Conservation (phyloP, 225 moss, liverwort and hornwort genomes). For the Neckera pumila region DNA sequence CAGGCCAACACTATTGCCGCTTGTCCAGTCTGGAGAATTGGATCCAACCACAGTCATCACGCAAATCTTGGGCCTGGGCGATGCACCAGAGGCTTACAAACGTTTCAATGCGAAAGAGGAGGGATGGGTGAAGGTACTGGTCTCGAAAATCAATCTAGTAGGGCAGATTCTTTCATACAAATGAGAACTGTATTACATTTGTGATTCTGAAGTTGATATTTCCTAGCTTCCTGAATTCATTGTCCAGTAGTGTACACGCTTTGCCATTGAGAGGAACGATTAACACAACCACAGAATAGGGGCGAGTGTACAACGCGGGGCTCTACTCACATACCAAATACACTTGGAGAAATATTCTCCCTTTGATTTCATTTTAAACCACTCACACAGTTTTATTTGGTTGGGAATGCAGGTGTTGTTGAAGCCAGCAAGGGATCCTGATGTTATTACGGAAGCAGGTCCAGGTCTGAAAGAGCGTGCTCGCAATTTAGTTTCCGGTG, state of each 20-base stretch:
- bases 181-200: neutral
- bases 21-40: slow-evolving; percentile 41
- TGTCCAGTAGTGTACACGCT: neutral
- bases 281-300: neutral
- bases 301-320: neutral
- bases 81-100: slow-evolving; percentile 51
- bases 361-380: neutral
- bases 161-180: neutral
- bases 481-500: slow-evolving; percentile 9
- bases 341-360: neutral
- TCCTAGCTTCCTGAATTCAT: neutral
- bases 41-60: slow-evolving; percentile 60
- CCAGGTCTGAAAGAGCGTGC: slow-evolving; percentile 19
- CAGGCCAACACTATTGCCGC: slow-evolving; percentile 44
- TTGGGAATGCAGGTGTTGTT: slow-evolving; percentile 11
- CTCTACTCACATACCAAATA: neutral
- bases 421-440: slow-evolving; percentile 27
- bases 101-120: slow-evolving; percentile 60
- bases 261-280: neutral
- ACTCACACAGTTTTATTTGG: neutral
- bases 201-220: neutral
- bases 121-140: slow-evolving; percentile 52
- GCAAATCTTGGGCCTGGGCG: slow-evolving; percentile 36
- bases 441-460: neutral
- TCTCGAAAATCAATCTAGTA: neutral